phyloP scores from a whole-genome alignment of 2,329 filamentous ascomycete species.

The Sporothrix variecibatus region DNA sequence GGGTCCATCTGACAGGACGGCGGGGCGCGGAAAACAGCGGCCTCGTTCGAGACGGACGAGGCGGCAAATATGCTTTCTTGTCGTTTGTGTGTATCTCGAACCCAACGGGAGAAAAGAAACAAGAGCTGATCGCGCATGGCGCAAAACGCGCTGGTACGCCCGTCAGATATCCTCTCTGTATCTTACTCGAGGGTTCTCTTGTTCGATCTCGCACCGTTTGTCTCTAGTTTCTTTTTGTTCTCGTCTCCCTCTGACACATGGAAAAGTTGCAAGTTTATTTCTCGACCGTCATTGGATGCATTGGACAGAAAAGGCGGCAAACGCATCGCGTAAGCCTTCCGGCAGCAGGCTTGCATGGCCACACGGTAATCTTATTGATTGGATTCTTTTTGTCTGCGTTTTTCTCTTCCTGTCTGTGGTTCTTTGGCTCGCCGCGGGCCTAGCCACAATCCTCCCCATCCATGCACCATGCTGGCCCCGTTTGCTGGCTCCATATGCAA shows the following conservation, averaged over 20 bases:
- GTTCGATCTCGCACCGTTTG: not conserved
- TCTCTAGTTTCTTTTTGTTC: not conserved
- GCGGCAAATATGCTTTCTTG: not conserved
- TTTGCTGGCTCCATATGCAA: conserved; percentile 15
- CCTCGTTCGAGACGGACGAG: not conserved
- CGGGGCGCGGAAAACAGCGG: not conserved
- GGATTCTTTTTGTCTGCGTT: not conserved
- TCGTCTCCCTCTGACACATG: not conserved
- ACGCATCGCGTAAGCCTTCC: conserved; percentile 37
- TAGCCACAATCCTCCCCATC: not conserved
- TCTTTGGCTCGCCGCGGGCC: conserved; percentile 1
- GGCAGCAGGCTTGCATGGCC: conserved; percentile 35
- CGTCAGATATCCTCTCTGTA: not conserved
- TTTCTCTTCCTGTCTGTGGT: not conserved
- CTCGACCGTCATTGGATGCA: not conserved
- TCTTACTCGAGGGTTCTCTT: not conserved
- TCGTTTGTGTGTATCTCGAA: not conserved
- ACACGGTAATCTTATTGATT: conserved; percentile 8
- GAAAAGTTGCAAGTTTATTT: not conserved
- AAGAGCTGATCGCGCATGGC: not conserved
- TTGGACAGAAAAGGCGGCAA: conserved; percentile 19
- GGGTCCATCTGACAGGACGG: not conserved
- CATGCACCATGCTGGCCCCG: conserved; percentile 6
- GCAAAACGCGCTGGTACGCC: not conserved
- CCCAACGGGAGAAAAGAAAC: not conserved